Percentiles rank a stretch among this genome's conserved stretches.
Evolutionary conservation across 192 early-diverging fungal species (phyloP).

Genomic region (Chytriomyces hyalinus): DNA sequence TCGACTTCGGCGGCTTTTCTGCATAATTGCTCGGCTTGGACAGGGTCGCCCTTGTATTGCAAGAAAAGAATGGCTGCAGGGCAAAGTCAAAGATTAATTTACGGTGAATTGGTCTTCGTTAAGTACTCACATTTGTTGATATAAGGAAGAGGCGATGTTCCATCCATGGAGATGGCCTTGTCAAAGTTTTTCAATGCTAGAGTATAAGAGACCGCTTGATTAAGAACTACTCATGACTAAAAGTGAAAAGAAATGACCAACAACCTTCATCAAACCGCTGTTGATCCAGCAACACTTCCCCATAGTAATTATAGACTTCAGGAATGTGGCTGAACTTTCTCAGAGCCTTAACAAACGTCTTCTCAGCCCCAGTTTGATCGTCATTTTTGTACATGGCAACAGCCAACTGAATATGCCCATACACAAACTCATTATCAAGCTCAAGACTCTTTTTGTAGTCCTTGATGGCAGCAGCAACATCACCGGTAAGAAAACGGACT

Average conservation of each 20-base stretch:
- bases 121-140: conserved; percentile 85
- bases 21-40: conserved; percentile 75
- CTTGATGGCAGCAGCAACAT: conserved; percentile 77
- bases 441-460: conserved; percentile 83
- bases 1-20: conserved; percentile 85
- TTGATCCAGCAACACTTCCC: conserved; percentile 91
- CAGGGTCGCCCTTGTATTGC: conserved; percentile 75
- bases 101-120: not conserved
- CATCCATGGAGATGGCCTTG: conserved; percentile 56
- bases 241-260: not conserved
- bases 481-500: conserved; percentile 81
- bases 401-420: conserved; percentile 76
- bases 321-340: conserved; percentile 76
- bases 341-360: conserved; percentile 79
- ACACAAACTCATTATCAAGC: conserved; percentile 86
- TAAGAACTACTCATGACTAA: too few relatives aligned
- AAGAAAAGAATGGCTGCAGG: conserved; percentile 58
- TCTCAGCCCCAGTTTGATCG: conserved; percentile 71
- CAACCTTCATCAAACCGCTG: conserved; percentile 70
- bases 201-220: not conserved
- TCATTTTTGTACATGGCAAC: conserved; percentile 58
- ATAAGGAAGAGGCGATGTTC: conserved; percentile 85
- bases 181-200: conserved; percentile 80
- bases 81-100: not conserved
- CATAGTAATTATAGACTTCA: conserved; percentile 97